These are phyloP conservation scores for Tanacetum coccineum DNA, from an alignment of 129 eudicot genomes.

Conservation along the genomic window DNA sequence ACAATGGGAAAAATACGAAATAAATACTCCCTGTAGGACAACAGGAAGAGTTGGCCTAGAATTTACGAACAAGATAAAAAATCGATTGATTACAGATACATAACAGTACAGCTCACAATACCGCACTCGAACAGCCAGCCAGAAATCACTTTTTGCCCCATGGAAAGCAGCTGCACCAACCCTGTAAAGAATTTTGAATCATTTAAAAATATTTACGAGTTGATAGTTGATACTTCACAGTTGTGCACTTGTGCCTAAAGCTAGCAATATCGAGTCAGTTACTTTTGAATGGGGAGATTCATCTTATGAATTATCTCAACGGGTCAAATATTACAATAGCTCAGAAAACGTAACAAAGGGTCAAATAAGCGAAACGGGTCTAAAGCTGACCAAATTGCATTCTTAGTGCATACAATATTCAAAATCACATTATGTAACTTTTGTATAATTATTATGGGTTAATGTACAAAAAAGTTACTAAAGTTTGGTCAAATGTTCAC, in stretches of 20 bases:
- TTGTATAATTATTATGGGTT: background rate
- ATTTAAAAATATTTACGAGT: background rate
- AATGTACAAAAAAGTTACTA: too few relatives aligned
- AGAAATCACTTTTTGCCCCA: conserved; percentile 56
- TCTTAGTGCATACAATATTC: too few relatives aligned
- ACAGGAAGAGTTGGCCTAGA: conserved; percentile 9
- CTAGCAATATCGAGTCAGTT: background rate
- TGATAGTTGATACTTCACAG: background rate
- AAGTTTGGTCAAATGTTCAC: too few relatives aligned
- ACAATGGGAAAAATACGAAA: conserved; percentile 21
- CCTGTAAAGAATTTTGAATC: conserved; percentile 33
- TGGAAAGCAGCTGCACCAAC: conserved; percentile 63
- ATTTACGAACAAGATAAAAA: conserved; percentile 21
- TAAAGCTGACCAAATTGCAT: background rate
- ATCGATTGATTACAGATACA: conserved; percentile 15
- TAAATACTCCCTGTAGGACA: conserved; percentile 8
- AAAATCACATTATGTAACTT: too few relatives aligned
- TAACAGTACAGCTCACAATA: conserved; percentile 16
- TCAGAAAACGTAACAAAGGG: background rate
- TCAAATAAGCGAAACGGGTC: background rate
- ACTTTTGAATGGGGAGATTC: background rate
- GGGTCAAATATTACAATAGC: background rate
- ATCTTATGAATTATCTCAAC: background rate
- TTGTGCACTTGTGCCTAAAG: background rate
- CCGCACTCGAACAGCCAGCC: conserved; percentile 4